Evolutionary conservation across 352 stramenopile genomes (phyloP), one percentile per base, ranked within the genome.

Genomic region (Pythium sp.): DNA sequence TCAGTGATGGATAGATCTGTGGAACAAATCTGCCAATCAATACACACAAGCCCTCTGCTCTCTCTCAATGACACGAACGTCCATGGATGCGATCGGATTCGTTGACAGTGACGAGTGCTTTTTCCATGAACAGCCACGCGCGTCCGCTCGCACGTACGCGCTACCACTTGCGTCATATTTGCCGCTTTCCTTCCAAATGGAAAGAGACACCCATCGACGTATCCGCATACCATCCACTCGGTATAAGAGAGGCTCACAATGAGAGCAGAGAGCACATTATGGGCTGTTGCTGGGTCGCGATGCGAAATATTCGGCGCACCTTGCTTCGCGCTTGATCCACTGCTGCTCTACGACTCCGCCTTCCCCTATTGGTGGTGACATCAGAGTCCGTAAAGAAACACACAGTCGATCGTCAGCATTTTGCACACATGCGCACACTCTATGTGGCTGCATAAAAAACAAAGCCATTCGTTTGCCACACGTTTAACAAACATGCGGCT

Each of bases 301-400:
- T 20, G 20, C 36, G 24, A 54, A 22, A 5, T 62, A 62, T 20
- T 20, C 20, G 24, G 43, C 57, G 30, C 41, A 93, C 82, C 84
- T 85, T 58, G 81, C 81, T 68, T 93, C 82, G 11, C 69, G 24
- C 18, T 79, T 83, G 72, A 94, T 94, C 84, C 86, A 94, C 9
- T 70, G 62, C 34, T 84, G 79, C 72, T 94, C 84, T 3, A 73
- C 62, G 26, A 70, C 68, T 18, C 80, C 79, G 22, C 84, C 86
- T 73, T 93, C 76, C 84, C 84, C 84, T 46, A 8, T 38, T 94
- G 70, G n/a, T 69, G 57, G 20, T 70, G 57, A 38, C 55, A 65
- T 26, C 64, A 67, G 24, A 32, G 14, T 30, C 34, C 74, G 43
- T 46, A 69, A 11, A 43, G 30, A 53, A 34, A 15, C 22, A n/a